A percentile compares a stretch with the other conserved stretches of the same genome.
Conservation (phyloP, 768 basidiomycete species). For the Kwoniella europaea region DNA sequence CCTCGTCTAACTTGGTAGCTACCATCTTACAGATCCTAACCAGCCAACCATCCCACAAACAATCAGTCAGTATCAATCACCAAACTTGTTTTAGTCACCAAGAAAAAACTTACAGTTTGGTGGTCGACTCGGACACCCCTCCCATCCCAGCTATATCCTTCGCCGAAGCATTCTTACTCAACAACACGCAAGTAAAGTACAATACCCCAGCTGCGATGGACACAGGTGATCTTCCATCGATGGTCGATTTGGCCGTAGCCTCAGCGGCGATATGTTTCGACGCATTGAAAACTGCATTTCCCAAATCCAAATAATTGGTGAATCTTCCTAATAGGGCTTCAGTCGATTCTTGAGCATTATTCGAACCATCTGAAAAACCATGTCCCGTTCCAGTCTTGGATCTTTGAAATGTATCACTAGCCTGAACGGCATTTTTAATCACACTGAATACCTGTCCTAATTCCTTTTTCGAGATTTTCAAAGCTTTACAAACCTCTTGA, state of each 20-base stretch:
- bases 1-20: constrained; percentile 41
- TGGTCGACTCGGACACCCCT: constrained; percentile 93
- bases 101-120: constrained; percentile 65
- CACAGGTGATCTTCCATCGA: constrained; percentile 91
- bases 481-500: constrained; percentile 90
- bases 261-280: constrained; percentile 56
- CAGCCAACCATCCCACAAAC: no score
- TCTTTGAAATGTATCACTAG: constrained; percentile 58
- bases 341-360: constrained; percentile 33
- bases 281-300: constrained; percentile 49
- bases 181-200: constrained; percentile 83
- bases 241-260: constrained; percentile 58
- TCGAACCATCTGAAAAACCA: constrained; percentile 22
- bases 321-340: constrained; percentile 48
- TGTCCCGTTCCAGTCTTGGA: not conserved
- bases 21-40: constrained; percentile 49
- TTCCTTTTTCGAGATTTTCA: constrained; percentile 91
- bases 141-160: constrained; percentile 89
- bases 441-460: constrained; percentile 92
- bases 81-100: no score
- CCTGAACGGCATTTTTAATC: constrained; percentile 76
- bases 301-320: constrained; percentile 52
- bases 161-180: constrained; percentile 74
- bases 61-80: not conserved
- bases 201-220: constrained; percentile 99